Percentiles rank a stretch among this genome's conserved stretches.
These are phyloP conservation scores for Alternaria gansuensis DNA, from an alignment of 2,329 filamentous ascomycete genomes.

Conservation along the genomic window DNA sequence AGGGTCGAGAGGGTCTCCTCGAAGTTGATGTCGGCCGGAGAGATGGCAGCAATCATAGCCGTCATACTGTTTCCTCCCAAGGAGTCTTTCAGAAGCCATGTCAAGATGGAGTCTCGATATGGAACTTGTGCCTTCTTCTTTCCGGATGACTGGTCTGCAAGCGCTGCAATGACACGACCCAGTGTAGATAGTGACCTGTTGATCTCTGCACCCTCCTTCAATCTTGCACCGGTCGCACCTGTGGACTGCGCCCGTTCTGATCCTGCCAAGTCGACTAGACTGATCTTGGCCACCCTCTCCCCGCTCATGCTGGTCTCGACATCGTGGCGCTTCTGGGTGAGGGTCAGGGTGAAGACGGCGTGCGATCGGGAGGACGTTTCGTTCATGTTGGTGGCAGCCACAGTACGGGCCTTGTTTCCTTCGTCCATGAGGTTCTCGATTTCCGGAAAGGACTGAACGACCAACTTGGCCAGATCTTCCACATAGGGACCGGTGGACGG, in stretches of 20 bases:
- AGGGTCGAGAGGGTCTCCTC: conserved; percentile 96
- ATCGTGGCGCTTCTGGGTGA: conserved; percentile 93
- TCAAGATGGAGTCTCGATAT: conserved; percentile 95
- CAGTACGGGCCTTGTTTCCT: conserved; percentile 97
- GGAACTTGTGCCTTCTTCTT: conserved; percentile 87
- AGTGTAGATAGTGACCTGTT: conserved; percentile 96
- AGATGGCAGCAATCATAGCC: conserved; percentile 99
- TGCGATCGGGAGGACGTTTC: conserved; percentile 98
- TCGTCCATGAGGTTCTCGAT: conserved; percentile 99
- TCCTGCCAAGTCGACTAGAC: conserved; percentile 95
- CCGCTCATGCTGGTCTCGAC: conserved; percentile 94
- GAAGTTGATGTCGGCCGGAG: conserved; percentile 98
- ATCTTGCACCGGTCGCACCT: conserved; percentile 89
- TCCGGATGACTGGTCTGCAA: conserved; percentile 85
- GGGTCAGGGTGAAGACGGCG: conserved; percentile 94
- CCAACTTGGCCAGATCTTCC: conserved; percentile 94
- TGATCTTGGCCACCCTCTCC: conserved; percentile 98
- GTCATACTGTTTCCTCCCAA: conserved; percentile 99
- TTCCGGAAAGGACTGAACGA: conserved; percentile 90
- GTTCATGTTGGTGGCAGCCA: conserved; percentile 99
- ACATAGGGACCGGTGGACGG: conserved; percentile 97
- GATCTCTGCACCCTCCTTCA: conserved; percentile 99
- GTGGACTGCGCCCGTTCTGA: conserved; percentile 98
- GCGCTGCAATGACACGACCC: conserved; percentile 93
- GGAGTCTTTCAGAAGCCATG: conserved; percentile 96